Conservation (phyloP, 2,329 filamentous ascomycete genomes). For the Microascus cirrosus region DNA sequence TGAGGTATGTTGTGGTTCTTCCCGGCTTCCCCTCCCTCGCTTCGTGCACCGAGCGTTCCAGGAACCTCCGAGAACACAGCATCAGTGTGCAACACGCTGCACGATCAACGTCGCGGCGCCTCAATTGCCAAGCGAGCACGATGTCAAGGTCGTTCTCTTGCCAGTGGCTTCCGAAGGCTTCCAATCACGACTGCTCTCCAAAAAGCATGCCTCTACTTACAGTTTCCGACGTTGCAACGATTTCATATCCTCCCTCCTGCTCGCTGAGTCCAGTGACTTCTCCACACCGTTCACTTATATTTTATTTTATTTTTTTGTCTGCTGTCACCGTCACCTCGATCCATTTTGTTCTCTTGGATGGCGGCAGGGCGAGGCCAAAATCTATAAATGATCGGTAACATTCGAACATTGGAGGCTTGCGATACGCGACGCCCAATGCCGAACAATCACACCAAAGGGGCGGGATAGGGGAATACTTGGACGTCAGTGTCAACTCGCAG, state of each 20-base stretch:
- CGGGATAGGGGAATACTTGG: not conserved
- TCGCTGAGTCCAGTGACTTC: not conserved
- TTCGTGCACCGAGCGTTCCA: not conserved
- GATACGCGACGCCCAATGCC: not conserved
- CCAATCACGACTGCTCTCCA: not conserved
- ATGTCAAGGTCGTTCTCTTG: not conserved
- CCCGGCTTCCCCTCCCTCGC: not conserved
- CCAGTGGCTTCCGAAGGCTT: not conserved
- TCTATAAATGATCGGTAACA: not conserved
- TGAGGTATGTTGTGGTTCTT: slow-evolving; percentile 1
- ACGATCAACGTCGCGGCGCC: not conserved
- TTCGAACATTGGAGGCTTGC: not conserved
- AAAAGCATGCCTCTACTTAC: not conserved
- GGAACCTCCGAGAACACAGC: not conserved
- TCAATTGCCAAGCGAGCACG: not conserved
- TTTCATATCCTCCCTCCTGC: not conserved
- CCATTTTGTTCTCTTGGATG: not conserved
- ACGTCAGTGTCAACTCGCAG: not conserved
- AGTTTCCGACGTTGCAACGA: not conserved
- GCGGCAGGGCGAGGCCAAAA: not conserved
- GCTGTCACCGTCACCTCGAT: not conserved
- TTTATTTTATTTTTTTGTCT: not conserved
- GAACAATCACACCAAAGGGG: not conserved
- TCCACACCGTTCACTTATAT: not conserved
- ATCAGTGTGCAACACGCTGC: not conserved